Evolutionary conservation across 495 filamentous ascomycete species (phyloP), one percentile per base, ranked within the genome.

Genomic region (Bathelium albidoporum): DNA sequence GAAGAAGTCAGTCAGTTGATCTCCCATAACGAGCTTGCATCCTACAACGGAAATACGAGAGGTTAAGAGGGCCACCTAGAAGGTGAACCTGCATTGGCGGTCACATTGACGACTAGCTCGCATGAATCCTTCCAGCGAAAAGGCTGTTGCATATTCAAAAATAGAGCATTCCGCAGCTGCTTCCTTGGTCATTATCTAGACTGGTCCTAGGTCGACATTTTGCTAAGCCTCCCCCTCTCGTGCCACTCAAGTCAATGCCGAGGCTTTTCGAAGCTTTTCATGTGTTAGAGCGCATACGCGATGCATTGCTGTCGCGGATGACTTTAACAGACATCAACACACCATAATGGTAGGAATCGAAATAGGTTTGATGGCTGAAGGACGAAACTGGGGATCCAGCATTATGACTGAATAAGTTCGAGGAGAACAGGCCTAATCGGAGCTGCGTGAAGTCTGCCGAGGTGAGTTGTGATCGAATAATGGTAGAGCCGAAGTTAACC

Each of bases 281-380:
- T 49, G 44, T 49, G 44, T 20, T 1, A 22, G 44, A 22, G 14
- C 5, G 44, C 44, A 49, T n/a, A 71, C n/a, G n/a, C n/a, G n/a
- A n/a, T n/a, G n/a, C n/a, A n/a, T n/a, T n/a, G n/a, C n/a, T n/a
- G n/a, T n/a, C n/a, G n/a, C n/a, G n/a, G n/a, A n/a, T n/a, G n/a
- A n/a, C n/a, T n/a, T n/a, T n/a, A n/a, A n/a, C n/a, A n/a, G n/a
- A n/a, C n/a, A n/a, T n/a, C n/a, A n/a, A n/a, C n/a, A n/a, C n/a
- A n/a, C n/a, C n/a, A n/a, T n/a, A n/a, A n/a, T n/a, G n/a, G n/a
- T n/a, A n/a, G n/a, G n/a, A n/a, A n/a, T n/a, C n/a, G n/a, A n/a
- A n/a, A n/a, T n/a, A n/a, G n/a, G n/a, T n/a, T n/a, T n/a, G n/a
- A n/a, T n/a, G n/a, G n/a, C n/a, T n/a, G n/a, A n/a, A n/a, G n/a